Evolutionary conservation across 192 early-diverging fungal species (phyloP).

Genomic region (Backusella australiensis): DNA sequence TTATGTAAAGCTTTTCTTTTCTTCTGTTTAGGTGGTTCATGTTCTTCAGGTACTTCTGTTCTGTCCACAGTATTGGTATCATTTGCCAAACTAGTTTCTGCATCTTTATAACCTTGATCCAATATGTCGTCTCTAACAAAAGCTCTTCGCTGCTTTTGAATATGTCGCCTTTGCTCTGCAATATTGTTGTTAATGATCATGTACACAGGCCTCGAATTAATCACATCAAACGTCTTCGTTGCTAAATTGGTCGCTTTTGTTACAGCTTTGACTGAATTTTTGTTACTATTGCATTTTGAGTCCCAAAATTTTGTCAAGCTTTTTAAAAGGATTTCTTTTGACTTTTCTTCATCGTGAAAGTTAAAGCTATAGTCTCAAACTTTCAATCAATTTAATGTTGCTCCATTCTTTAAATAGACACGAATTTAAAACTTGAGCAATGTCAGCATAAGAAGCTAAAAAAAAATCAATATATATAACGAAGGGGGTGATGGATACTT

Average conservation of each 20-base stretch:
- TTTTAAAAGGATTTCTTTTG: too few species aligned
- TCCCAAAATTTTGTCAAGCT: too few species aligned
- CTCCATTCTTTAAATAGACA: too few species aligned
- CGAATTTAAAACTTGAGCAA: too few species aligned
- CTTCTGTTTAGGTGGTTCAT: neutral
- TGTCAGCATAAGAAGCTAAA: too few species aligned
- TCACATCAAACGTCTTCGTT: neutral
- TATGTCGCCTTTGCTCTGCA: neutral
- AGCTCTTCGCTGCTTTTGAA: neutral
- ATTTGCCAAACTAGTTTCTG: neutral
- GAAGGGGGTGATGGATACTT: too few species aligned
- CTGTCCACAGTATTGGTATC: neutral
- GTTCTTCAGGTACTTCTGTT: neutral
- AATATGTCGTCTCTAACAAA: neutral
- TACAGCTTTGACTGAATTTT: too few species aligned
- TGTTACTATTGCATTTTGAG: too few species aligned
- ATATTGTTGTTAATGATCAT: neutral
- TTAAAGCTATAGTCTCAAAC: too few species aligned
- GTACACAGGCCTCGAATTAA: neutral
- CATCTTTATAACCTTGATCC: neutral
- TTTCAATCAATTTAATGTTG: too few species aligned
- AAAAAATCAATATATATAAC: too few species aligned
- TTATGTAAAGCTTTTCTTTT: neutral
- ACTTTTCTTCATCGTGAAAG: too few species aligned
- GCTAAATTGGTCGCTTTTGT: neutral